phyloP scores from a whole-genome alignment of 371 early-diverging fungal genomes.

The Rhizomucor pusillus region DNA sequence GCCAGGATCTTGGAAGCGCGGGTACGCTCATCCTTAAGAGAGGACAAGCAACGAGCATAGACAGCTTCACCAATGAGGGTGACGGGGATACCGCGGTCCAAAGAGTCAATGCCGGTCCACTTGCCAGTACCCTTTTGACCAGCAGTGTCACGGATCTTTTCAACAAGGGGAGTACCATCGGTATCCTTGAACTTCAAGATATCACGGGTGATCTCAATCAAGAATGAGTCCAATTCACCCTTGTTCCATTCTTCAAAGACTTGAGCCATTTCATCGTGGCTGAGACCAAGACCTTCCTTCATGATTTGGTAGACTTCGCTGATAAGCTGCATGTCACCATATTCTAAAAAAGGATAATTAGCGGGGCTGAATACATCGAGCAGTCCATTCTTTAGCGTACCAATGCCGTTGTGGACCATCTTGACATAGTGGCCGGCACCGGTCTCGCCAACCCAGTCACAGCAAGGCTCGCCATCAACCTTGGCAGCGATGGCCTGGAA shows the following conservation, averaged over 20 bases:
- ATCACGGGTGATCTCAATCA: constrained; percentile 94
- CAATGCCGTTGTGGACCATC: constrained; percentile 99
- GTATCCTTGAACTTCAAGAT: constrained; percentile 91
- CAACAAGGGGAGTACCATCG: constrained; percentile 85
- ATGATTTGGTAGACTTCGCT: constrained; percentile 95
- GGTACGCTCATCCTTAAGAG: constrained; percentile 93
- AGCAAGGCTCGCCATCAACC: constrained; percentile 92
- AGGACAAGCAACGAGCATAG: constrained; percentile 94
- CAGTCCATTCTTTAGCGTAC: constrained; percentile 16
- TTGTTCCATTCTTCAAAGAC: constrained; percentile 94
- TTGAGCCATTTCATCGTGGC: constrained; percentile 85
- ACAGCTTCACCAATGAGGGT: constrained; percentile 98
- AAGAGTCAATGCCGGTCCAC: constrained; percentile 95
- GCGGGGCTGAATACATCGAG: background rate
- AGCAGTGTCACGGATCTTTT: constrained; percentile 95
- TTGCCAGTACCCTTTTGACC: constrained; percentile 99
- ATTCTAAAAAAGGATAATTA: constrained; percentile 58
- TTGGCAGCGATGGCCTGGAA: constrained; percentile 96
- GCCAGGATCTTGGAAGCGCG: constrained; percentile 83
- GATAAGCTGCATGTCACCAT: constrained; percentile 99
- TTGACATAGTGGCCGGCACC: constrained; percentile 99
- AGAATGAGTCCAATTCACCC: constrained; percentile 94
- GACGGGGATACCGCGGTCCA: constrained; percentile 93
- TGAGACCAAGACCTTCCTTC: constrained; percentile 78
- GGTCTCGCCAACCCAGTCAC: constrained; percentile 98